Evolutionary conservation across 139 green algal species (phyloP).

Genomic region (Chlorella sp.): DNA sequence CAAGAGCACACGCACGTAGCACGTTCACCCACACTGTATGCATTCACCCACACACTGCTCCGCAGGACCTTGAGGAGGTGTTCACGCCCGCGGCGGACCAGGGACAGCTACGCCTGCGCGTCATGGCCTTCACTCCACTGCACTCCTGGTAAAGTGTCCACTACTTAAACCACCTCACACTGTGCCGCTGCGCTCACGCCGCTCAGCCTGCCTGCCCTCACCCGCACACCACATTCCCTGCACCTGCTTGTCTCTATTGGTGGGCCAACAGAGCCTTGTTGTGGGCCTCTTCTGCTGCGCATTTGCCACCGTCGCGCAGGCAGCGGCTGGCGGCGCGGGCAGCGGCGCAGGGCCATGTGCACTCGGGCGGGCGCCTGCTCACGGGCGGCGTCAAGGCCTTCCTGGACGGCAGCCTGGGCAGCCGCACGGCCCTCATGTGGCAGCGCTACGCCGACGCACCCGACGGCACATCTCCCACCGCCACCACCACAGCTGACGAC

Average conservation of each 20-base stretch:
- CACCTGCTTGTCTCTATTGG: no score
- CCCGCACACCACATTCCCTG: no score
- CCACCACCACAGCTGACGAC: not conserved
- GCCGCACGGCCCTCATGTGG: conserved; percentile 58
- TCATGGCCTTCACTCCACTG: conserved; percentile 1
- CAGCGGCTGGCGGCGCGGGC: conserved; percentile 25
- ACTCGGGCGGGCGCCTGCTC: conserved; percentile 40
- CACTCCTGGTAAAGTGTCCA: conserved; percentile 16
- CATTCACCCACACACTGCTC: conserved; percentile 6
- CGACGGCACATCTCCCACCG: not conserved
- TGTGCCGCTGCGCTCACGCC: no score
- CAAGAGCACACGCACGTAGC: not conserved
- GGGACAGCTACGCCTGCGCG: conserved; percentile 25
- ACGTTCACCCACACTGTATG: not conserved
- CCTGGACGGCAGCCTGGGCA: conserved; percentile 62
- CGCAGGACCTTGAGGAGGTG: conserved; percentile 47
- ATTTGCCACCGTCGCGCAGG: conserved; percentile 12
- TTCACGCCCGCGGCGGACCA: conserved; percentile 36
- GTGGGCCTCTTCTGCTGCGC: no score
- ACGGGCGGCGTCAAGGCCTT: conserved; percentile 73
- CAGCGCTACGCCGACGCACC: conserved; percentile 40
- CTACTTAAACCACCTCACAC: no score
- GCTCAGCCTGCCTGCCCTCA: no score
- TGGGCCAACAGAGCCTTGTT: no score
- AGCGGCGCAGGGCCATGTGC: conserved; percentile 19